Percentiles rank a stretch among this genome's conserved stretches.
Conservation (phyloP, 2,329 filamentous ascomycete genomes). For the Diaporthe velutina region DNA sequence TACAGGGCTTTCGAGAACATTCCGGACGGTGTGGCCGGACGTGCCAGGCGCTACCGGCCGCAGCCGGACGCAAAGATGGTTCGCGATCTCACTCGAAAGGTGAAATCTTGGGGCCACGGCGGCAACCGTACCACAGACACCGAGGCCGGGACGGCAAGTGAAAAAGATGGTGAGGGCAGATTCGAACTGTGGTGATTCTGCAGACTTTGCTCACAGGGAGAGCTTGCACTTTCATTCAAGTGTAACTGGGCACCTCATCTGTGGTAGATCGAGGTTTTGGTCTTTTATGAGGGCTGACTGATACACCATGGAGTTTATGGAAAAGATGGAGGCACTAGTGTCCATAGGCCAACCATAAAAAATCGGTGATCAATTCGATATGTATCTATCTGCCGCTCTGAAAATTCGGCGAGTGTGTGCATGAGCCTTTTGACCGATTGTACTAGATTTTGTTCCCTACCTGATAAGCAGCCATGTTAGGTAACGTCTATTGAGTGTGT, state of each 20-base stretch:
- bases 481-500: no score
- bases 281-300: background rate
- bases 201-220: background rate
- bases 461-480: background rate
- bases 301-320: no score
- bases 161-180: background rate
- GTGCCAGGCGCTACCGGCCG: background rate
- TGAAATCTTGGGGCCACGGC: no score
- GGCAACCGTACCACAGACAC: background rate
- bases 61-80: slow-evolving; percentile 4
- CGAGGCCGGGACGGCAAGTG: background rate
- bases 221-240: background rate
- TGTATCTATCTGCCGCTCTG: background rate
- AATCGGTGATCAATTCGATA: background rate
- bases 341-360: no score
- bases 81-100: background rate
- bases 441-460: no score
- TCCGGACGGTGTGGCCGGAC: background rate
- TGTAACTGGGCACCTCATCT: background rate
- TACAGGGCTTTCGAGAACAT: background rate
- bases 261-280: background rate
- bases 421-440: background rate
- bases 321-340: background rate
- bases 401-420: background rate
- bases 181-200: no score